Base-by-base conservation (phyloP, 306 rosid species). In the Canavalia gladiata region DNA sequence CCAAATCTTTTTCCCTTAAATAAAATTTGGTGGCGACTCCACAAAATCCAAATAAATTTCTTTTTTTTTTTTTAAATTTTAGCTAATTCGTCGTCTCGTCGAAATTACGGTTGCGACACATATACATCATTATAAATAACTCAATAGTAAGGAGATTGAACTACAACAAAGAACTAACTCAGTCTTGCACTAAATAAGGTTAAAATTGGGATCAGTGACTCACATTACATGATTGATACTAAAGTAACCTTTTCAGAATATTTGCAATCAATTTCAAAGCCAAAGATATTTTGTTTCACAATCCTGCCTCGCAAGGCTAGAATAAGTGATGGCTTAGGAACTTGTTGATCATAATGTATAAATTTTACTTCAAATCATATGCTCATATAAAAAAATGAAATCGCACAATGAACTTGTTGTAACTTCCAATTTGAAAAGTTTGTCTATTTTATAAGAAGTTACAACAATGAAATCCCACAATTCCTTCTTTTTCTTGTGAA, bases 171-270 rank as follows among this genome's bases (percentile, higher is more conserved):
- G 84, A 93, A 95, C 83, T 93, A 97, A 82, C 91, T 91, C 73
- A 90, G 79, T 76, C 90, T 88, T 79, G 97, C 97, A 12, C 81
- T 95, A 77, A 88, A 86, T 87, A 95, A 95, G 97, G 99, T 95
- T 80, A 58, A 49, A 58, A 30, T 25, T 54, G n/a, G 66, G 70
- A 57, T 58, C 2, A 43, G 4, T 13, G 18, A 35, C 62, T 18
- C 84, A 41, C 30, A 8, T 51, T 54, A 25, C 75, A 41, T 43
- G 51, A 64, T 30, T 37, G 47, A 13, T 64, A 37, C 68, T 64
- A 13, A 6, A 37, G 12, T 37, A 37, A 12, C 10, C 50, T 7
- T 68, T 47, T 57, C 25, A 69, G 49, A 74, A 55, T 81, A 46
- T 72, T 46, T 56, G 42, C 37, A 67, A 72, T 72, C 31, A 25